Conservation (phyloP, 805 yeast genomes). For the Brettanomyces naardenensis region DNA sequence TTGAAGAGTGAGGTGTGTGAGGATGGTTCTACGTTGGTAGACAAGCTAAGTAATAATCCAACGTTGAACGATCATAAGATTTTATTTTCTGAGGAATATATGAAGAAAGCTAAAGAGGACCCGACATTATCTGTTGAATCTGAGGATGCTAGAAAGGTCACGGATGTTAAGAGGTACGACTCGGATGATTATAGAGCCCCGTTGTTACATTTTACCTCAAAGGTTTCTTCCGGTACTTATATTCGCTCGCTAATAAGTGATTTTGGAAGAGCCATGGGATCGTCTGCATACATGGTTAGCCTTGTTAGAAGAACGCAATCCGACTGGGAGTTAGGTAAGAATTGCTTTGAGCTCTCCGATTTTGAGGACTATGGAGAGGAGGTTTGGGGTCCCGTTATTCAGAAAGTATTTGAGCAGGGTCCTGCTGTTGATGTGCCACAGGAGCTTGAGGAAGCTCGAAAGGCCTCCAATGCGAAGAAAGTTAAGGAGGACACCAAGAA, state of each 20-base stretch:
- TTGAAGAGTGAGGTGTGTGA: conserved; percentile 37
- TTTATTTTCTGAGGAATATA: conserved; percentile 50
- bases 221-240: conserved; percentile 92
- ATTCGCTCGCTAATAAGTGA: conserved; percentile 88
- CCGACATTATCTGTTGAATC: conserved; percentile 5
- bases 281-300: conserved; percentile 83
- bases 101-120: conserved; percentile 34
- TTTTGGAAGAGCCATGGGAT: conserved; percentile 70
- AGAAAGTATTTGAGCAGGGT: conserved; percentile 43
- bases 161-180: conserved; percentile 24
- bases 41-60: conserved; percentile 34
- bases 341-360: conserved; percentile 60
- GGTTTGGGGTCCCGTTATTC: conserved; percentile 64
- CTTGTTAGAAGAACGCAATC: conserved; percentile 70
- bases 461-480: conserved; percentile 7
- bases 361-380: conserved; percentile 52
- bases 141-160: conserved; percentile 29
- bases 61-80: conserved; percentile 58
- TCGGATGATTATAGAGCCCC: conserved; percentile 50
- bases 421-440: conserved; percentile 30
- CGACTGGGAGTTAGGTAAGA: conserved; percentile 70
- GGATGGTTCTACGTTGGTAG: conserved; percentile 37
- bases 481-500: conserved; percentile 4
- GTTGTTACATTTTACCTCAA: conserved; percentile 60
- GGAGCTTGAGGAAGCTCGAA: conserved; percentile 28